A percentile compares a stretch with the other conserved stretches of the same genome.
phyloP scores from a whole-genome alignment of 768 basidiomycete species.

The Mrakia hoshinonis region DNA sequence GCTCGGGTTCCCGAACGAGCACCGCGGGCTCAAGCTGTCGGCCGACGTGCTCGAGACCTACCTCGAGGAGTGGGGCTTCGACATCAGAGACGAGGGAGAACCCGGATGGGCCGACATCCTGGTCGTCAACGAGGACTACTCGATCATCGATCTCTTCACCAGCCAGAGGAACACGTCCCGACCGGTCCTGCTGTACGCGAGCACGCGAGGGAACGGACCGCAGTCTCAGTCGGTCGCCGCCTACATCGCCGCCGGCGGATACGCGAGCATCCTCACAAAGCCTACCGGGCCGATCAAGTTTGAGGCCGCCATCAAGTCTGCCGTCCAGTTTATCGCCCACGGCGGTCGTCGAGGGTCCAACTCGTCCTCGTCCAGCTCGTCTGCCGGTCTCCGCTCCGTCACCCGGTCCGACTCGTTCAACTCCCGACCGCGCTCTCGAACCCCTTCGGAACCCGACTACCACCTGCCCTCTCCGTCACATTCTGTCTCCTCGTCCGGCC shows the following conservation, averaged over 20 bases:
- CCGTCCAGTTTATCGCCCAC: neutral
- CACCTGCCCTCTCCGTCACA: neutral
- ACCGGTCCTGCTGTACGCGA: constrained; percentile 68
- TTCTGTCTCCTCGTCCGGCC: neutral
- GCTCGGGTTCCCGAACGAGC: constrained; percentile 58
- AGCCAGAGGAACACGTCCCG: constrained; percentile 51
- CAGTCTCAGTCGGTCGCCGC: constrained; percentile 55
- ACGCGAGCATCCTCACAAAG: constrained; percentile 81
- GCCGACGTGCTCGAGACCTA: constrained; percentile 56
- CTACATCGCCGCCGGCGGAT: constrained; percentile 64
- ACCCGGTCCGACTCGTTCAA: constrained; percentile 7
- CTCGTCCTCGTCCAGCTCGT: neutral
- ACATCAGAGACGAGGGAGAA: neutral
- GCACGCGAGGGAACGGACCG: constrained; percentile 52
- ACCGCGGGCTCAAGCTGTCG: constrained; percentile 62
- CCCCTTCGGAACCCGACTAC: neutral
- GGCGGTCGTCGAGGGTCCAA: neutral
- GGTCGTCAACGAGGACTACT: constrained; percentile 18
- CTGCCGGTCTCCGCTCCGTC: neutral
- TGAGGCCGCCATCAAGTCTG: constrained; percentile 44
- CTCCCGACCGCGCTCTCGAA: neutral
- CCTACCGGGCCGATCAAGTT: constrained; percentile 75
- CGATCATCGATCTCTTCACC: constrained; percentile 44
- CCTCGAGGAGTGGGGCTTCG: constrained; percentile 62
- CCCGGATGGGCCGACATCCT: constrained; percentile 22